Conservation (phyloP, 805 yeast species). For the Candida koratica region DNA sequence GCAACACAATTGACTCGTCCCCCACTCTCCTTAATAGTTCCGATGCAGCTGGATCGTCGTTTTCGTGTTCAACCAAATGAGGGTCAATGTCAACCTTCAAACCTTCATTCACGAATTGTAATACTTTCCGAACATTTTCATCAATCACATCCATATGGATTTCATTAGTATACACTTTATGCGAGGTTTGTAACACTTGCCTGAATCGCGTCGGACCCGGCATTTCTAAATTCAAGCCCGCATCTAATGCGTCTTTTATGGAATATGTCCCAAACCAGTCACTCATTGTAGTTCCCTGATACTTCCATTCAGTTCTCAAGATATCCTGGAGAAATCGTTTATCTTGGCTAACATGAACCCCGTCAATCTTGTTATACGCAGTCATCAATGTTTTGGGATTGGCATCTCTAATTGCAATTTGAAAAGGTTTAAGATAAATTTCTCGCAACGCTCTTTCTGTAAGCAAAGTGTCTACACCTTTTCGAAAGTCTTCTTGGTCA, state of each 20-base stretch:
- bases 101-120: slow-evolving; percentile 45
- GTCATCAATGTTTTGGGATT: slow-evolving; percentile 59
- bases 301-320: slow-evolving; percentile 54
- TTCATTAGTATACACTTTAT: slow-evolving; percentile 40
- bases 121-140: slow-evolving; percentile 45
- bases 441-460: slow-evolving; percentile 63
- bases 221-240: slow-evolving; percentile 64
- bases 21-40: slow-evolving; percentile 42
- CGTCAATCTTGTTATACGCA: slow-evolving; percentile 60
- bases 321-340: slow-evolving; percentile 41
- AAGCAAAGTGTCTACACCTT: slow-evolving; percentile 44
- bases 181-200: slow-evolving; percentile 37
- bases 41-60: slow-evolving; percentile 46
- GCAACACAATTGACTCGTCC: slow-evolving; percentile 51
- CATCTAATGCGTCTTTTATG: slow-evolving; percentile 42
- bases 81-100: slow-evolving; percentile 38
- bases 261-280: slow-evolving; percentile 64
- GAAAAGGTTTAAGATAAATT: slow-evolving; percentile 60
- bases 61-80: slow-evolving; percentile 28
- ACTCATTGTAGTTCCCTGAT: slow-evolving; percentile 54
- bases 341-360: slow-evolving; percentile 51
- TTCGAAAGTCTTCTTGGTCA: slow-evolving; percentile 57
- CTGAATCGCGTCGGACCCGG: slow-evolving; percentile 57
- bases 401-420: slow-evolving; percentile 50
- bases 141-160: slow-evolving; percentile 41